Evolutionary conservation across 2,329 filamentous ascomycete species (phyloP).

Genomic region (Apiospora hydei): DNA sequence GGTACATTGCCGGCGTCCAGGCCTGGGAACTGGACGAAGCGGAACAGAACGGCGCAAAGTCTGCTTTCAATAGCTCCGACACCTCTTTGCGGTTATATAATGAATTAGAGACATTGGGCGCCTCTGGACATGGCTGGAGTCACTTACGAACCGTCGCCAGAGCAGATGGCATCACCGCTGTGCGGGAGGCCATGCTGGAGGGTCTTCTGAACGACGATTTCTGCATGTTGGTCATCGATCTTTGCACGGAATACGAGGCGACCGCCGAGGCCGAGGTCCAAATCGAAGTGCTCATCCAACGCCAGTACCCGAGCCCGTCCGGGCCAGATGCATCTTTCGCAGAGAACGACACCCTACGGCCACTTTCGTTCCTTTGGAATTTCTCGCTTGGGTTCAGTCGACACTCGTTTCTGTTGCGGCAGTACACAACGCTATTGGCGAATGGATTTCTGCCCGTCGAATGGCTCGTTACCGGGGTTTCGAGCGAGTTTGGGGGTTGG

Average conservation of each 20-base stretch:
- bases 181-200: conserved; percentile 51
- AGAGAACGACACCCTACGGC: conserved; percentile 37
- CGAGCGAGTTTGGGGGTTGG: conserved; percentile 48
- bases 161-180: conserved; percentile 53
- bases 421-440: conserved; percentile 46
- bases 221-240: conserved; percentile 48
- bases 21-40: conserved; percentile 48
- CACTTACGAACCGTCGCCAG: conserved; percentile 54
- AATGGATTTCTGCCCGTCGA: conserved; percentile 45
- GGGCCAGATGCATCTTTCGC: conserved; percentile 42
- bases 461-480: conserved; percentile 55
- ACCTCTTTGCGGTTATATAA: conserved; percentile 56
- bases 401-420: conserved; percentile 45
- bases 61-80: conserved; percentile 45
- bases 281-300: conserved; percentile 44
- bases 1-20: conserved; percentile 55
- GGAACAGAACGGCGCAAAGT: conserved; percentile 46
- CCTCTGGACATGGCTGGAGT: conserved; percentile 51
- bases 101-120: conserved; percentile 54
- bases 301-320: conserved; percentile 46
- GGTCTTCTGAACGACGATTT: conserved; percentile 51
- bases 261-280: conserved; percentile 51
- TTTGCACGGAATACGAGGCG: conserved; percentile 48
- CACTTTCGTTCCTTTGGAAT: conserved; percentile 44
- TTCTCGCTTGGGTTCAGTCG: conserved; percentile 43